These are phyloP conservation scores for Ambrosia trifida DNA, from an alignment of 129 eudicot species.

Conservation along the genomic window DNA sequence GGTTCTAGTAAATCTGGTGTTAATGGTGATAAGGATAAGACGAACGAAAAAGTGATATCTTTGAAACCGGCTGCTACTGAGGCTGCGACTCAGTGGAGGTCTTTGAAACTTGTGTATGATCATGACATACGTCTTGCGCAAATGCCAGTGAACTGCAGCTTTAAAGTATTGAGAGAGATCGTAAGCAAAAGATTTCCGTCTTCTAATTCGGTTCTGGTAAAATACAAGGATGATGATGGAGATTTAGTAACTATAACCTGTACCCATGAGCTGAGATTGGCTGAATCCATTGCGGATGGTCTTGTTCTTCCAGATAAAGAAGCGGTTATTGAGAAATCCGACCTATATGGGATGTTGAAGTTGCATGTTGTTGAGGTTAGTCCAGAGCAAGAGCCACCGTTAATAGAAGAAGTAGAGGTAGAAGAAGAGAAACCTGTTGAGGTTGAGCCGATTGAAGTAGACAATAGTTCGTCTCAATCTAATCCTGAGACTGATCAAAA, in stretches of 20 bases:
- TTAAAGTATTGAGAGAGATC: constrained; percentile 69
- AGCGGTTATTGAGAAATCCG: constrained; percentile 56
- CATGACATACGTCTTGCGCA: constrained; percentile 90
- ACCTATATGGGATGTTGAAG: constrained; percentile 65
- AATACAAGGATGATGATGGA: constrained; percentile 81
- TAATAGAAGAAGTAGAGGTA: constrained; percentile 81
- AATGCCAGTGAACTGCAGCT: constrained; percentile 86
- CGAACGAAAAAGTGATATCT: constrained; percentile 37
- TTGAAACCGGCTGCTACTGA: constrained; percentile 31
- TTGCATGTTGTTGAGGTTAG: constrained; percentile 88
- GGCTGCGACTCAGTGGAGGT: constrained; percentile 51
- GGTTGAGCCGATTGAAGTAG: constrained; percentile 52
- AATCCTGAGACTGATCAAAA: constrained; percentile 57
- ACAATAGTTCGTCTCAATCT: constrained; percentile 58
- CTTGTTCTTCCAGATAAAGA: constrained; percentile 46
- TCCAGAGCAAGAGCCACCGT: constrained; percentile 88
- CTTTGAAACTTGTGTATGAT: constrained; percentile 87
- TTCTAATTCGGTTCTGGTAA: constrained; percentile 70
- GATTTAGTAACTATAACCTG: constrained; percentile 94
- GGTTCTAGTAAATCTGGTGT: constrained; percentile 50
- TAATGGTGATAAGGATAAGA: constrained; percentile 42
- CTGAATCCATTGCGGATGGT: constrained; percentile 68
- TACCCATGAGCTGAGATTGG: constrained; percentile 75
- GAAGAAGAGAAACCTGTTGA: constrained; percentile 71
- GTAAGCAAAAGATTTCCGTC: constrained; percentile 77